Evolutionary conservation across 176 grass and related monocot genomes (phyloP), one percentile per base, ranked within the genome.

Genomic region (Oryza nivara): DNA sequence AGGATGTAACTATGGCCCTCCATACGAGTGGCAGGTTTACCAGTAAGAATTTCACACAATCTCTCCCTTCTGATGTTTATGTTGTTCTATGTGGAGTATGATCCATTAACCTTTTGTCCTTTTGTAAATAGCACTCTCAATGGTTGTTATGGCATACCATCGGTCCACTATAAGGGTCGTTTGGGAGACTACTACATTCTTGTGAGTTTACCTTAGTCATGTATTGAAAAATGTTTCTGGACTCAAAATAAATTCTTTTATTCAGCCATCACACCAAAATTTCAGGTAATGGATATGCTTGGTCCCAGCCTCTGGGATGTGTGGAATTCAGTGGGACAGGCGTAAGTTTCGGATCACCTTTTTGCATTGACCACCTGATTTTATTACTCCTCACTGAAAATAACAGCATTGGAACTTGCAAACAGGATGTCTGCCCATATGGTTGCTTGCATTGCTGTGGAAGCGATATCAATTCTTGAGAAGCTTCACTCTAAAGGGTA

Each of bases 251-350:
- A 41, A 19, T 49, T 36, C 3, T 73, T 80, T 82, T 28, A 68
- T 30, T 46, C 6, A 83, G 25, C 76, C 43, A 23, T 20, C 16
- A 84, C 83, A 80, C 60, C 40, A 52, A 73, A 79, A 81, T 91
- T 93, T 88, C 81, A 97, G 94, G 92, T 97, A 78, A 97, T 97
- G 94, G 94, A 97, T 84, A 97, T 97, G 92, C 87, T 97, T 65
- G 94, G 94, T 65, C 90, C 94, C 64, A 97, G 94, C 88, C 87
- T 97, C 72, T 94, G 94, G 92, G 94, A 97, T 83, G 89, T 93
- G 75, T 97, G 94, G 94, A 97, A 97, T 88, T 94, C 94, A 78
- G 72, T 84, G 26, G 89, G 89, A 75, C 89, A 97, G 80, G 58
- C 76, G 94, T 97, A 83, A 90, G 92, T 83, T 83, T 77, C 66